These are phyloP conservation scores for Hypomontagnella submonticulosa DNA, from an alignment of 495 filamentous ascomycete genomes.

Conservation along the genomic window DNA sequence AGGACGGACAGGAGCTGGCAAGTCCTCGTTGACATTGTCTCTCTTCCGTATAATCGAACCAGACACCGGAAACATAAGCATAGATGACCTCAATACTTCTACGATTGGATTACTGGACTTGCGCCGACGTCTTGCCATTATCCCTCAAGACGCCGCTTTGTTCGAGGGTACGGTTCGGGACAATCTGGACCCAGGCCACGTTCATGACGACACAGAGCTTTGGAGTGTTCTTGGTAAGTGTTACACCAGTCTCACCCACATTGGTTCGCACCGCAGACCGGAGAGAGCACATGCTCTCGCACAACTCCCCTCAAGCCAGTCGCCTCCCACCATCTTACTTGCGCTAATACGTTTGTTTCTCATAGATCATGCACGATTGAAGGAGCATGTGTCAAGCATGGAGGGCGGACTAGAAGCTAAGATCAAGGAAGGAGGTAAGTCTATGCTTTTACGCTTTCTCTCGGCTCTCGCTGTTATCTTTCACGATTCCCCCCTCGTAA, in stretches of 20 bases:
- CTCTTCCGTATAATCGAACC: slow-evolving; percentile 97
- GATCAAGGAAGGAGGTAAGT: slow-evolving; percentile 92
- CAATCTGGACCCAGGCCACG: slow-evolving; percentile 94
- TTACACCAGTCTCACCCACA: slow-evolving; percentile 44
- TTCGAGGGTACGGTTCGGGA: slow-evolving; percentile 97
- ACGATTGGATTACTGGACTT: slow-evolving; percentile 91
- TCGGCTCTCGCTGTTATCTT: slow-evolving; percentile 49
- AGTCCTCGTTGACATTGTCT: slow-evolving; percentile 92
- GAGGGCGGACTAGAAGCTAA: slow-evolving; percentile 87
- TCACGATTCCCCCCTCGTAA: slow-evolving; percentile 14
- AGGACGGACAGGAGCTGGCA: slow-evolving; percentile 94
- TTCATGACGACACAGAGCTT: slow-evolving; percentile 96
- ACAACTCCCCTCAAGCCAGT: slow-evolving; percentile 25
- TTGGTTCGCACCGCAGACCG: slow-evolving; percentile 29
- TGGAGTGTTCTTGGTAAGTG: slow-evolving; percentile 93
- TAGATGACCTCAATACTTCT: slow-evolving; percentile 89
- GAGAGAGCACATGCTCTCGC: slow-evolving; percentile 35
- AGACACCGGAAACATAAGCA: slow-evolving; percentile 79
- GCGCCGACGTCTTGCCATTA: slow-evolving; percentile 91
- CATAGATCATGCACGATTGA: slow-evolving; percentile 90
- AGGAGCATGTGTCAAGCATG: slow-evolving; percentile 91
- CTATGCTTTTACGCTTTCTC: slow-evolving; percentile 49
- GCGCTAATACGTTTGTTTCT: slow-evolving; percentile 44
- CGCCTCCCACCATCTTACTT: slow-evolving; percentile 24
- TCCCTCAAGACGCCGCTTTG: slow-evolving; percentile 96